Evolutionary conservation across 345 rosid species (phyloP), one percentile per base, ranked within the genome.

Genomic region (Clarkia xantiana): DNA sequence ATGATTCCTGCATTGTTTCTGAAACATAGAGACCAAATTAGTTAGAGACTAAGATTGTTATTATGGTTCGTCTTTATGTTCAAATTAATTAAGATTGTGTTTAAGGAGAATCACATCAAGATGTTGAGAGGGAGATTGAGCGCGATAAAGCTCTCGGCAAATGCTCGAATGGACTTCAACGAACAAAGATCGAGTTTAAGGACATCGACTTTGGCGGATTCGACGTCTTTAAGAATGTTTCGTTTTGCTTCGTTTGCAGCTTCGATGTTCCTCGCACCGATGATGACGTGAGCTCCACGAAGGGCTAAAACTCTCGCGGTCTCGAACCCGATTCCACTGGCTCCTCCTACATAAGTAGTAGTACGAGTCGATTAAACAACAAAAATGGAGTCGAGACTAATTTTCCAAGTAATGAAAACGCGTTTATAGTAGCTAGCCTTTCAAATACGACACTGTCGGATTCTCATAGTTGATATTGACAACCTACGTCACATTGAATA

Each of bases 1-100:
- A 86, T 86, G 12, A 86, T 64, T 1, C 95, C 93, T 4, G 95
- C 95, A 61, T 86, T 86, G 78, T 86, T 86, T 67, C 95, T 86
- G 67, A 13, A 53, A 57, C 36, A 44, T 25, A 29, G 17, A 43
- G 15, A 38, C 29, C 18, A 45, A 5, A 36, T 14, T 25, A 20
- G 25, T 14, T 48, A 9, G 36, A 9, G 39, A 17, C 10, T 23
- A 5, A 48, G 39, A 9, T 47, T 9, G 50, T 9, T 13, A 15
- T n/a, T 1, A 49, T 11, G 22, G 6, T 0, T 2, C 16, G 17
- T 16, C 13, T 34, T 14, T 13, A 1, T 18, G 9, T 0, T 20
- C 2, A 14, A 34, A 42, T 10, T 22, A 2, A 40, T n/a, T 23
- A 25, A 22, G 11, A 6, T 40, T 7, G 42, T 42, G 61, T 55